Conservation (phyloP, 306 rosid species). For the Carpinus fangiana region DNA sequence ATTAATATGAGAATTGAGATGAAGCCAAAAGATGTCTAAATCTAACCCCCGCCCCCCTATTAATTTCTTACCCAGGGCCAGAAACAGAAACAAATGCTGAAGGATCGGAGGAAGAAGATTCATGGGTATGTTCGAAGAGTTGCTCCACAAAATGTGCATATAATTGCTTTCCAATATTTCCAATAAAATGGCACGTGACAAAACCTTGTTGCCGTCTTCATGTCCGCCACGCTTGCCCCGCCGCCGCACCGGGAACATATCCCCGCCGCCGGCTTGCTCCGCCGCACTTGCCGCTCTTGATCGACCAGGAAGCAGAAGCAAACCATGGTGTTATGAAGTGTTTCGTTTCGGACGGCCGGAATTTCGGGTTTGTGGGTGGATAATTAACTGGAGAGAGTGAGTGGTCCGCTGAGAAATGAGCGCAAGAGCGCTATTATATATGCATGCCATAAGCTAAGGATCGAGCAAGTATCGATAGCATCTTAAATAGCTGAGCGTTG, state of each 20-base stretch:
- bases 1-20: too few relatives aligned
- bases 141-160: constrained; percentile 84
- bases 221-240: constrained; percentile 86
- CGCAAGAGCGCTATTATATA: neutral
- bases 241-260: constrained; percentile 84
- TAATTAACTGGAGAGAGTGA: neutral
- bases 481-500: constrained; percentile 8
- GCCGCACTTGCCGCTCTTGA: constrained; percentile 55
- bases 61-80: neutral
- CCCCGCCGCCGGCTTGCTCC: constrained; percentile 91
- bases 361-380: neutral
- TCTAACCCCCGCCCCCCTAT: too few relatives aligned
- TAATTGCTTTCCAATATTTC: constrained; percentile 73
- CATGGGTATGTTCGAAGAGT: constrained; percentile 55
- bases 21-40: too few relatives aligned
- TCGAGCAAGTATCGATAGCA: constrained; percentile 16
- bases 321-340: constrained; percentile 41
- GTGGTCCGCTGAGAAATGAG: neutral
- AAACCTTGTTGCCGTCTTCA: constrained; percentile 82
- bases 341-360: neutral
- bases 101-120: neutral
- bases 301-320: constrained; percentile 84
- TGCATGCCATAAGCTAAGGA: neutral
- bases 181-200: constrained; percentile 80
- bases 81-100: neutral